Conservation (phyloP, 106 monocot species). For the Dendrobium catenatum region DNA sequence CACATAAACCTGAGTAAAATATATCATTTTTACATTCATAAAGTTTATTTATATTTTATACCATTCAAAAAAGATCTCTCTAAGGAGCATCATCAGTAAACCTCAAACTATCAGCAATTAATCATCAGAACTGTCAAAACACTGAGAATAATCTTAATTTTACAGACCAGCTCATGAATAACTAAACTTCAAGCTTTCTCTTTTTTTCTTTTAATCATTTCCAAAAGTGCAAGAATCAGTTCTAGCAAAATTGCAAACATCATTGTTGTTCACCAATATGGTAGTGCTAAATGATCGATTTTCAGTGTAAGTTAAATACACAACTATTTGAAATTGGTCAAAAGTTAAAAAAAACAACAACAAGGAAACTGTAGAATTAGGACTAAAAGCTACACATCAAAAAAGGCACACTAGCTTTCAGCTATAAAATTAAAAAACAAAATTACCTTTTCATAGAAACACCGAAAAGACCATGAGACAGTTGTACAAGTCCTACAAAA, state of each 20-base stretch:
- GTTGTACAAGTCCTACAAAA: constrained; percentile 10
- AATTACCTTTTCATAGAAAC: constrained; percentile 11
- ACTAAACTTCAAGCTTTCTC: neutral
- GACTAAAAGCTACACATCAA: neutral
- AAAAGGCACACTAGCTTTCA: neutral
- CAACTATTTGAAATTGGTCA: neutral
- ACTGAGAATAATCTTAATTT: neutral
- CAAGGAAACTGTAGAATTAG: neutral
- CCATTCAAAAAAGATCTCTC: neutral
- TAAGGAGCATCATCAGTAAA: neutral
- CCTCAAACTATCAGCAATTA: neutral
- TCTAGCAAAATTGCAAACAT: neutral
- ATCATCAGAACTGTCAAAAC: neutral
- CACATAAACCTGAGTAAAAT: neutral
- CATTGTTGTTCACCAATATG: constrained; percentile 1
- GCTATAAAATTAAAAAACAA: neutral
- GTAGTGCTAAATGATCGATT: neutral
- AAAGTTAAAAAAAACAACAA: neutral
- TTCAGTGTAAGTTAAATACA: neutral
- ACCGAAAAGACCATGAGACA: constrained; percentile 10
- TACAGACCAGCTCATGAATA: neutral
- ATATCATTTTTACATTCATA: neutral
- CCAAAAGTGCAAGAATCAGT: neutral
- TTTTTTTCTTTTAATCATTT: neutral
- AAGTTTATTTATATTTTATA: neutral